Evolutionary conservation across 306 rosid genomes (phyloP).

Genomic region (Medicago lupulina): DNA sequence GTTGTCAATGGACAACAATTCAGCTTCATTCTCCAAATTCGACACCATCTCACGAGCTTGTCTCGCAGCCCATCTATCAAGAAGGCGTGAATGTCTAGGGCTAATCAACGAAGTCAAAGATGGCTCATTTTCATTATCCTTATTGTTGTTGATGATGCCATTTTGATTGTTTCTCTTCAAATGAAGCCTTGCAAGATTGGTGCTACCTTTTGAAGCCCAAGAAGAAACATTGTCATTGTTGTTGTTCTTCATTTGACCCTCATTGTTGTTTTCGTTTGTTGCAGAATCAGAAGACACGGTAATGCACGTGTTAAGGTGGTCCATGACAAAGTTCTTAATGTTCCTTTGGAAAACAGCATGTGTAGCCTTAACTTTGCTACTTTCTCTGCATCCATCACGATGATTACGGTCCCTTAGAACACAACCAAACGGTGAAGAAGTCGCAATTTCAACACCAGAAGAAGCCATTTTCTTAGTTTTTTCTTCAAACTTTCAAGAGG

Average conservation of each 20-base stretch:
- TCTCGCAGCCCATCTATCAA: conserved; percentile 50
- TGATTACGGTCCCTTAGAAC: conserved; percentile 68
- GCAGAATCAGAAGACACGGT: conserved; percentile 47
- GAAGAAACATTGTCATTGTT: not conserved
- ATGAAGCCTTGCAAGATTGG: conserved; percentile 11
- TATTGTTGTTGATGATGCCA: not conserved
- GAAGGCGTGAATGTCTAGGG: conserved; percentile 38
- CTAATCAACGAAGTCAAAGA: conserved; percentile 10
- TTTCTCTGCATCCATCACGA: conserved; percentile 59
- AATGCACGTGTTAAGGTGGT: conserved; percentile 58
- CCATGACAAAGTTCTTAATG: conserved; percentile 60
- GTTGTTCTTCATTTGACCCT: not conserved
- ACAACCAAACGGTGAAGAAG: conserved; percentile 71
- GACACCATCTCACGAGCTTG: conserved; percentile 51
- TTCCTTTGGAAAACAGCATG: conserved; percentile 55
- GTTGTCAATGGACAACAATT: conserved; percentile 31
- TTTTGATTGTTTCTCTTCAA: not conserved
- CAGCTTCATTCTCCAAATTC: conserved; percentile 48
- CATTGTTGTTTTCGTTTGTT: conserved; percentile 25
- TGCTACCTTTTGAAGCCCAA: not conserved
- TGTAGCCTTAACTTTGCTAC: conserved; percentile 31
- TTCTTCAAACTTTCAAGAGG: conserved; percentile 1
- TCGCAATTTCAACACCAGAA: conserved; percentile 65
- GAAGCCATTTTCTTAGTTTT: conserved; percentile 61
- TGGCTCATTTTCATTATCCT: conserved; percentile 6